Base-by-base conservation (phyloP, 2,329 filamentous ascomycete genomes). In the Penicillium sp. region DNA sequence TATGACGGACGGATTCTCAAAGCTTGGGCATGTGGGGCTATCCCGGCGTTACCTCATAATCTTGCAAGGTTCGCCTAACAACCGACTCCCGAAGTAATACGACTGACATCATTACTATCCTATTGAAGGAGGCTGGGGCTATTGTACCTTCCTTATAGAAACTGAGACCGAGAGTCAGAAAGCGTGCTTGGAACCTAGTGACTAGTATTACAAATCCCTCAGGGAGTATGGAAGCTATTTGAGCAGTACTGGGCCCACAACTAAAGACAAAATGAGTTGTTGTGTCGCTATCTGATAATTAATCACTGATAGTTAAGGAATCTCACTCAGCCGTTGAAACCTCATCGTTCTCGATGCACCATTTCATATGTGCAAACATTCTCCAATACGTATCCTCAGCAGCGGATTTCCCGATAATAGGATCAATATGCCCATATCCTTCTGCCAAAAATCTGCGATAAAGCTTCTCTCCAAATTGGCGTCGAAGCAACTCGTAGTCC, bases 371-470 rank as follows among this genome's bases (percentile, higher is more conserved):
- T 2, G 26, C 45, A 17, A 49, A 17, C 26, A 49, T 49, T 17
- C 24, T 49, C 45, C 45, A 49, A 30, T 49, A 49, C 3, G 17
- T 28, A 49, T 49, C 45, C 26, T 49, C 45, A 4, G 45, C 24
- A 30, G 45, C 45, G 5, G 45, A 49, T 12, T 49, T 49, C 17
- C 45, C 45, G n/a, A 49, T 17, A 49, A 49, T 49, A 26, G 45
- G 45, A 49, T 49, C 45, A 4, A 49, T 26, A 19, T 49, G 45
- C 17, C 45, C 24, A n/a, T 49, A 49, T n/a, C 45, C 45, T 19
- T 49, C 45, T 3, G 45, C 45, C 26, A 49, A n/a, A 30, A 49
- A 49, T 8, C 45, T 49, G 26, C 45, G 45, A 49, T 49, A 49
- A 17, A 9, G 19, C 24, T 49, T 30, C 24, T 49, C 45, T n/a